Evolutionary conservation across 495 filamentous ascomycete genomes (phyloP).

Genomic region (Penicillium malachiteum): DNA sequence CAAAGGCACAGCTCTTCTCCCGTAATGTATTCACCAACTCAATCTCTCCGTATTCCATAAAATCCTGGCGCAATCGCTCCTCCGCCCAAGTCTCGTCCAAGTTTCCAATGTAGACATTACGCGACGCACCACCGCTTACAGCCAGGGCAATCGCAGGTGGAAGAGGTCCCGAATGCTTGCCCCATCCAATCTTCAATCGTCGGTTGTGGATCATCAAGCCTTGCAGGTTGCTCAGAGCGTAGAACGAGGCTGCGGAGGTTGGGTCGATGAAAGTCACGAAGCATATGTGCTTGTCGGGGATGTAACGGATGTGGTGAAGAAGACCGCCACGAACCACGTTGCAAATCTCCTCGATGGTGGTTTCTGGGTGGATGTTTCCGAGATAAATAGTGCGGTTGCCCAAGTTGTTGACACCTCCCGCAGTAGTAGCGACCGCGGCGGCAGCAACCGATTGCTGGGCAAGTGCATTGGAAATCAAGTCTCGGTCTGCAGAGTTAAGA

Average conservation of each 20-base stretch:
- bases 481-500: conserved; percentile 90
- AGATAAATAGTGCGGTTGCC: conserved; percentile 98
- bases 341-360: conserved; percentile 97
- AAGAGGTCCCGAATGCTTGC: conserved; percentile 96
- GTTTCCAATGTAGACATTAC: conserved; percentile 98
- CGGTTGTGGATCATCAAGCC: conserved; percentile 99
- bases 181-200: conserved; percentile 97
- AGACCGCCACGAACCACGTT: conserved; percentile 93
- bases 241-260: conserved; percentile 96
- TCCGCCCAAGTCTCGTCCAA: conserved; percentile 96
- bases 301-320: conserved; percentile 97
- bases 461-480: conserved; percentile 91
- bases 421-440: conserved; percentile 92
- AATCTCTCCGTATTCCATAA: conserved; percentile 96
- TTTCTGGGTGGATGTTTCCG: conserved; percentile 98
- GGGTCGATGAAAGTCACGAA: conserved; percentile 99
- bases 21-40: conserved; percentile 94
- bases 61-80: conserved; percentile 92
- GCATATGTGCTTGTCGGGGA: conserved; percentile 99
- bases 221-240: conserved; percentile 93
- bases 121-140: conserved; percentile 88
- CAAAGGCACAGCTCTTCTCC: conserved; percentile 98
- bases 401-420: conserved; percentile 93
- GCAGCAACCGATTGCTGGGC: conserved; percentile 97
- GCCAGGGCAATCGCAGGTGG: conserved; percentile 95